Evolutionary conservation across 2,329 filamentous ascomycete genomes (phyloP).

Genomic region (Xylariaceae sp.): DNA sequence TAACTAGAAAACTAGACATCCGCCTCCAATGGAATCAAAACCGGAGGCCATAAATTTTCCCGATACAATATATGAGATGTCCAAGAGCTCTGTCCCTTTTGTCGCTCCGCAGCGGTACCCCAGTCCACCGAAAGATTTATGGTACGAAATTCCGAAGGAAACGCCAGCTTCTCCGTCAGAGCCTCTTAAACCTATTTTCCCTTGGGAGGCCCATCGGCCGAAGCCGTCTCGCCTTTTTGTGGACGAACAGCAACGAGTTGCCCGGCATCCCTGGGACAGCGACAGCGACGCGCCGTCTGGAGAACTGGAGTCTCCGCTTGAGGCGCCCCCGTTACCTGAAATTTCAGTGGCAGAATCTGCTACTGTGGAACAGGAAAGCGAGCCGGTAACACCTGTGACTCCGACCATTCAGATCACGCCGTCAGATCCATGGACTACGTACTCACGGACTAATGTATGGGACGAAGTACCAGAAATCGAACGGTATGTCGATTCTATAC

Average conservation of each 20-base stretch:
- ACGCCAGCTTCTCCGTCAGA: slow-evolving; percentile 51
- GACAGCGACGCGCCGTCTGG: slow-evolving; percentile 10
- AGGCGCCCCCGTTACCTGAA: slow-evolving; percentile 31
- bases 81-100: slow-evolving; percentile 68
- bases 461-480: slow-evolving; percentile 86
- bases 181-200: slow-evolving; percentile 70
- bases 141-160: slow-evolving; percentile 73
- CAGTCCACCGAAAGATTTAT: slow-evolving; percentile 82
- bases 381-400: slow-evolving; percentile 46
- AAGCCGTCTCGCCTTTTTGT: slow-evolving; percentile 62
- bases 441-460: slow-evolving; percentile 82
- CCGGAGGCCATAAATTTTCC: slow-evolving; percentile 87
- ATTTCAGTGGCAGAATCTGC: slow-evolving; percentile 37
- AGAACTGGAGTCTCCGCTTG: slow-evolving; percentile 19
- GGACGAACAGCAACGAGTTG: slow-evolving; percentile 44
- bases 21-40: slow-evolving; percentile 61
- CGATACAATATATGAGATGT: slow-evolving; percentile 76
- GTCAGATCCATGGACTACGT: slow-evolving; percentile 66
- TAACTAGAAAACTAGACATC: slow-evolving; percentile 47
- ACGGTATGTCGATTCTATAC: slow-evolving; percentile 75
- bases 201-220: slow-evolving; percentile 74
- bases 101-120: slow-evolving; percentile 73
- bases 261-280: not conserved
- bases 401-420: slow-evolving; percentile 45
- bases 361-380: slow-evolving; percentile 37